These are phyloP conservation scores for Quercus phellos DNA, from an alignment of 331 rosid species.

Conservation along the genomic window DNA sequence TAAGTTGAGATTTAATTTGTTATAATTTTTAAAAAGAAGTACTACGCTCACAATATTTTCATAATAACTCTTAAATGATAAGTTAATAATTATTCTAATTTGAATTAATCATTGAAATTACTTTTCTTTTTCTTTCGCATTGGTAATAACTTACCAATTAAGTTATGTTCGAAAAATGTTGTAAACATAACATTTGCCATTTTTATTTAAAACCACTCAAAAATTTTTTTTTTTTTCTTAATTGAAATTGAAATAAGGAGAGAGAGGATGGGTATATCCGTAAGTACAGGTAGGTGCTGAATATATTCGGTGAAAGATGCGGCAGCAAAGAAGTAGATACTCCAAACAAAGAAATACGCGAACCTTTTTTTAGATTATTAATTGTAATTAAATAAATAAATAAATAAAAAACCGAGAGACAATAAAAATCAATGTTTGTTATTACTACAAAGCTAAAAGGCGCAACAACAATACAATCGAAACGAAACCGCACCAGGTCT, in stretches of 20 bases:
- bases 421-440: too few relatives aligned
- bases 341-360: background rate
- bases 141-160: accelerated
- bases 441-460: too few relatives aligned
- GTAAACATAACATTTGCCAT: accelerated
- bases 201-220: background rate
- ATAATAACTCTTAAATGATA: accelerated
- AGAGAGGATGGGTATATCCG: background rate
- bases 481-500: too few relatives aligned
- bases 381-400: too few relatives aligned
- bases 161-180: accelerated
- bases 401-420: too few relatives aligned
- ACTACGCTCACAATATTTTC: accelerated
- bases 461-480: too few relatives aligned
- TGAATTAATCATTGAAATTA: too few relatives aligned
- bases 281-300: background rate
- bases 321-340: slow-evolving; percentile 4
- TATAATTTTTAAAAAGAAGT: too few relatives aligned
- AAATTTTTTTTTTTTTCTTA: background rate
- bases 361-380: too few relatives aligned
- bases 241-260: background rate
- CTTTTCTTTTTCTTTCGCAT: too few relatives aligned
- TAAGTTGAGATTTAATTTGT: too few relatives aligned
- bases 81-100: accelerated
- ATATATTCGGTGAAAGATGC: slow-evolving; percentile 37